Evolutionary conservation across 257 asterid genomes (phyloP).

Genomic region (Prunella vulgaris): DNA sequence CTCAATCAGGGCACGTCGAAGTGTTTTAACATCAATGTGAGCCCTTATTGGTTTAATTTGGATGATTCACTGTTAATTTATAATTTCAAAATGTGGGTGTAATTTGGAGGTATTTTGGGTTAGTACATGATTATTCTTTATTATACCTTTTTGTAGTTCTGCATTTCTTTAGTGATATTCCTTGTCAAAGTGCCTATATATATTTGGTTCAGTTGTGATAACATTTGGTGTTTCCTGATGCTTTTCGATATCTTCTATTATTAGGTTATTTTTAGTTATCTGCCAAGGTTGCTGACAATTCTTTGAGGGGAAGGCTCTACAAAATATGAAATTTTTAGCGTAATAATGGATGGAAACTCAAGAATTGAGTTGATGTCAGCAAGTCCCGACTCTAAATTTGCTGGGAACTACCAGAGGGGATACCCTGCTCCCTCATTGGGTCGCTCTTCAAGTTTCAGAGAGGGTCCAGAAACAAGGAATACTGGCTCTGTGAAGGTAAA

Average conservation of each 20-base stretch:
- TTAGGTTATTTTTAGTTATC: slow-evolving; percentile 25
- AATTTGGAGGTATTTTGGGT: not conserved
- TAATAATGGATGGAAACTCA: slow-evolving; percentile 75
- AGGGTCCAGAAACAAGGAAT: slow-evolving; percentile 57
- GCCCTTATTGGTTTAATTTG: slow-evolving; percentile 23
- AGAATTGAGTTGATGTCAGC: slow-evolving; percentile 66
- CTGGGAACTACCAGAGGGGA: slow-evolving; percentile 66
- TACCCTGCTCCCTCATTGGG: slow-evolving; percentile 59
- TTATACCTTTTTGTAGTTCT: not conserved
- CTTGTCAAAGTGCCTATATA: not conserved
- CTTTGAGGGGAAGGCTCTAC: slow-evolving; percentile 17
- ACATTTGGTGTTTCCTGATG: slow-evolving; percentile 16
- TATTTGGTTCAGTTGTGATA: not conserved
- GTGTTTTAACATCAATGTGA: slow-evolving; percentile 23
- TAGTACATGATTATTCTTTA: not conserved
- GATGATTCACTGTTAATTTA: slow-evolving; percentile 15
- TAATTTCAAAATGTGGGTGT: slow-evolving; percentile 1
- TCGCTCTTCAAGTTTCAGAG: slow-evolving; percentile 81
- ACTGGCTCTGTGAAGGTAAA: slow-evolving; percentile 58
- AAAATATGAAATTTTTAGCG: slow-evolving; percentile 35
- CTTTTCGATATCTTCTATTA: slow-evolving; percentile 12
- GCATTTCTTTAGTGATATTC: not conserved
- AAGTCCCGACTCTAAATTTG: slow-evolving; percentile 63
- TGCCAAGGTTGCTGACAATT: slow-evolving; percentile 18
- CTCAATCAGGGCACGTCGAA: slow-evolving; percentile 39